Evolutionary conservation across 306 rosid genomes (phyloP).

Genomic region (Hylodesmum podocarpum): DNA sequence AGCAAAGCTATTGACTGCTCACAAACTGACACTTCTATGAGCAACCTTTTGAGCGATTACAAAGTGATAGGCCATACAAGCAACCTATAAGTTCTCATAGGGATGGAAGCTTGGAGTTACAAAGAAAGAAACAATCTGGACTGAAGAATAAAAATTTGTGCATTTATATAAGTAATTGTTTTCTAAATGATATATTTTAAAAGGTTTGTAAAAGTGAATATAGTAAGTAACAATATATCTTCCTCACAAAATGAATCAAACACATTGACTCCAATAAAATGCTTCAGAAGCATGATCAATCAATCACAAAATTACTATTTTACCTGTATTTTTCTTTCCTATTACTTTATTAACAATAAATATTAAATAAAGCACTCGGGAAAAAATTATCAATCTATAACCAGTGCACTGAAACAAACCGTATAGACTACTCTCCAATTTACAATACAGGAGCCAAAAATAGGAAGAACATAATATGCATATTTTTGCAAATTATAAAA

Average conservation of each 20-base stretch:
- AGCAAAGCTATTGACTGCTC: background rate
- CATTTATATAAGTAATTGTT: background rate
- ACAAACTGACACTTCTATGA: background rate
- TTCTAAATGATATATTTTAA: background rate
- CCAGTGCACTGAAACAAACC: background rate
- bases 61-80: background rate
- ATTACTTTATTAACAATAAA: background rate
- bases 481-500: slow-evolving; percentile 5
- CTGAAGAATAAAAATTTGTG: slow-evolving; percentile 4
- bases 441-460: slow-evolving; percentile 15
- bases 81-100: background rate
- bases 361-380: background rate
- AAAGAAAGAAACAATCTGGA: background rate
- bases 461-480: slow-evolving; percentile 4
- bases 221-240: background rate
- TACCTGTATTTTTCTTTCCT: background rate
- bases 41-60: slow-evolving; percentile 9
- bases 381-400: background rate
- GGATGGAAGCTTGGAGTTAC: background rate
- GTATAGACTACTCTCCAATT: background rate
- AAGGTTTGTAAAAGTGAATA: background rate
- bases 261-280: background rate
- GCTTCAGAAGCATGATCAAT: background rate
- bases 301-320: background rate
- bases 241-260: background rate